Percentiles rank a stretch among this genome's conserved stretches.
Evolutionary conservation across 2,329 filamentous ascomycete genomes (phyloP).

Genomic region (Diplodia scrobiculata): DNA sequence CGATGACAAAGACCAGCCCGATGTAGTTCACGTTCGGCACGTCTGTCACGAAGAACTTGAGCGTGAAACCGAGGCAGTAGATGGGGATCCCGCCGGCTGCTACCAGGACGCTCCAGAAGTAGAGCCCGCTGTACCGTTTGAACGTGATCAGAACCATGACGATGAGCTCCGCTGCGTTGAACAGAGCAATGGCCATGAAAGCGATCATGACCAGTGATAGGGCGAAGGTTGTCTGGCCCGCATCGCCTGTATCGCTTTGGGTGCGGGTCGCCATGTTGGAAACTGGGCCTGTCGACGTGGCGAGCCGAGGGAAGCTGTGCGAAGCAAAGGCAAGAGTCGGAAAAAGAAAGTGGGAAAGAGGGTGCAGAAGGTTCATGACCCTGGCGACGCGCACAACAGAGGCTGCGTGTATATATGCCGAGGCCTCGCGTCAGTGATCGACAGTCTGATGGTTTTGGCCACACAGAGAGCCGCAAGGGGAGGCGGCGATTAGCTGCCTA

Average conservation of each 20-base stretch:
- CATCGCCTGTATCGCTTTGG: constrained; percentile 8
- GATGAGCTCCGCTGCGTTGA: constrained; percentile 1
- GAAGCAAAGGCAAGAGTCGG: neutral
- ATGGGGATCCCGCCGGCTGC: constrained; percentile 50
- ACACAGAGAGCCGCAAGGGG: neutral
- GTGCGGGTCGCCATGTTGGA: neutral
- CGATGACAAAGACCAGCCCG: constrained; percentile 50
- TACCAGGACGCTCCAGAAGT: constrained; percentile 55
- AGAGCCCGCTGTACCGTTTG: constrained; percentile 51
- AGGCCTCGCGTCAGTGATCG: neutral
- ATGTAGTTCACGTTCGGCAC: constrained; percentile 15
- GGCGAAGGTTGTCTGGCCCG: constrained; percentile 4
- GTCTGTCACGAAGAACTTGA: constrained; percentile 49
- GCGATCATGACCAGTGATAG: constrained; percentile 9
- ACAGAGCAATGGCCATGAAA: constrained; percentile 11
- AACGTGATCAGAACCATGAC: constrained; percentile 38
- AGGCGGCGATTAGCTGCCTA: neutral
- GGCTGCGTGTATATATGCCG: constrained; percentile 4
- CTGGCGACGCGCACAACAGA: neutral
- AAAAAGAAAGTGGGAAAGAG: neutral
- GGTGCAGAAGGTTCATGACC: neutral
- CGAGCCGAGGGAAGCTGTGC: neutral
- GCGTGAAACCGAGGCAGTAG: constrained; percentile 52
- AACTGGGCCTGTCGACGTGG: neutral
- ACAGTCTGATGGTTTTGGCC: neutral